Base-by-base conservation (phyloP, 2,329 filamentous ascomycete species). In the Penicillium sp. region DNA sequence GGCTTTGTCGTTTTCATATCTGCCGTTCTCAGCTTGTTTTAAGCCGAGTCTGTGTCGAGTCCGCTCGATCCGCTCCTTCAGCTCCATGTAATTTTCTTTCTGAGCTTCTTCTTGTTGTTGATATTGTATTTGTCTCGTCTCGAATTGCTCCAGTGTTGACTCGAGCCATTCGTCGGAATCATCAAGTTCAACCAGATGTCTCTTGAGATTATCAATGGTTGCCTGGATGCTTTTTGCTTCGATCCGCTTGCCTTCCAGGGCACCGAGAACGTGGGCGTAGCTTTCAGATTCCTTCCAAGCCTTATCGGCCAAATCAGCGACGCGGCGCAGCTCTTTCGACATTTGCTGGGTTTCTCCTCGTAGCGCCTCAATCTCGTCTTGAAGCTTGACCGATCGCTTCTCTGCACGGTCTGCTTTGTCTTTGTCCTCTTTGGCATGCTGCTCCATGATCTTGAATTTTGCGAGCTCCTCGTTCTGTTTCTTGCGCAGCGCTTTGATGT, bases 401-500 rank as follows among this genome's bases (percentile, higher is more conserved):
- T 87, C 76, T 3, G 80, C 76, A 47, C 81, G 79, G 38, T 89
- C 85, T 6, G 85, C 90, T 43, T 83, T 85, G 43, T 93, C 86
- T 61, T 96, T 97, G 64, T 93, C 85, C 32, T 78, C 72, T 63
- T 93, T 93, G 50, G 86, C 82, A 49, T 89, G 80, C 27, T 81
- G 75, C 60, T 95, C 87, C 43, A 85, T 78, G 29, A 84, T 79
- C 57, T 87, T 87, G 41, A 85, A 77, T 45, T 83, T 79, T 11
- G 73, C 78, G 7, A 97, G 75, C 46, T 91, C 78, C 48, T 86
- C 81, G 23, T 83, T 84, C 51, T 94, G 84, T 50, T 83, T 84
- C 69, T 97, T 98, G 26, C 84, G 78, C 34, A 97, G 74, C 7
- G 82, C 64, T 60, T 94, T 96, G 62, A 98, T 86, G 63, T 94